Base-by-base conservation (phyloP, 306 rosid species). In the Fragaria iinumae region DNA sequence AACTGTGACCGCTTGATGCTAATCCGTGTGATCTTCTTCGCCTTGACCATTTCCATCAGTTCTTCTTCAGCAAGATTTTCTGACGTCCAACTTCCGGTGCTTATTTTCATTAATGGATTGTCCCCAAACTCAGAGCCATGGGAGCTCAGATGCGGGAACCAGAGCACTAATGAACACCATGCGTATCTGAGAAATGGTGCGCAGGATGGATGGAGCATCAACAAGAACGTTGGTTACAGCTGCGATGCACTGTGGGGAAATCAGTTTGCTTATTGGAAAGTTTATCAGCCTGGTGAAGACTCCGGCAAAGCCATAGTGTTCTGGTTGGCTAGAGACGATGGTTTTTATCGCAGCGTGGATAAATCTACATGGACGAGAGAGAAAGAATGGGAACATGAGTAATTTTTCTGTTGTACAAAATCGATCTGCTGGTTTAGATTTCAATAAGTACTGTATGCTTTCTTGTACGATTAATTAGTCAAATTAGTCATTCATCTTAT, bases 231-330 rank as follows among this genome's bases (percentile, higher is more conserved):
- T 63, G 68, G 43, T 16, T 63, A 63, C 68, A 63, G 68, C 68
- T 63, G 68, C 68, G 43, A 63, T 14, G 36, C 68, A 5, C 1
- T 63, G 21, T 63, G 68, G 68, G 43, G 21, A 13, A 63, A 14
- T 32, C 68, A 63, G 68, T 63, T 63, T 63, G 68, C 68, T 6
- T 63, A 63, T 32, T 63, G 41, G 21, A 32, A 63, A 63, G 68
- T 63, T 13, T 63, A 63, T 32, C n/a, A 63, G 68, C 68, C 68
- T 27, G 68, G 43, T 13, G 68, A 13, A 63, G 68, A 63, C 68
- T 29, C 43, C 21, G 68, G 68, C 43, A 29, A 63, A 29, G 21
- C 39, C 41, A 14, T 10, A 2, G 68, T 63, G 68, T 63, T 27
- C 43, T 63, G 68, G 68, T 29, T 32, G n/a, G 68, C 68, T 2